A percentile compares a stretch with the other conserved stretches of the same genome.
Conservation (phyloP, 495 filamentous ascomycete species). For the Aspergillus homomorphus region DNA sequence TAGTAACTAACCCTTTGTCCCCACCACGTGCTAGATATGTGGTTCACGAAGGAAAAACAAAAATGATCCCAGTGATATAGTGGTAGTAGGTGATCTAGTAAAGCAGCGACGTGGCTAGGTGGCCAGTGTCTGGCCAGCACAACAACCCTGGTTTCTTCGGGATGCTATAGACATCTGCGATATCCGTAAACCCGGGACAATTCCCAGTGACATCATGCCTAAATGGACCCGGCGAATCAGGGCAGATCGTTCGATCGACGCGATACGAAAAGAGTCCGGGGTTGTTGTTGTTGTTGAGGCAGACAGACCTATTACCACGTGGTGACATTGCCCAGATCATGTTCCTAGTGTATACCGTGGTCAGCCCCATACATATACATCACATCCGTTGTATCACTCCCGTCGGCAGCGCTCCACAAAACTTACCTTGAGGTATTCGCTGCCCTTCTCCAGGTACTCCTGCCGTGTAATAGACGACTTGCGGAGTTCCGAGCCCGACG, state of each 20-base stretch:
- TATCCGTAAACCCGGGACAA: background rate
- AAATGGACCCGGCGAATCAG: background rate
- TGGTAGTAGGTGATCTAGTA: background rate
- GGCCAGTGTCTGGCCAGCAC: no score
- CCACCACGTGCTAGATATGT: background rate
- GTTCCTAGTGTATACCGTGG: conserved; percentile 52
- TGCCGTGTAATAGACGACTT: conserved; percentile 58
- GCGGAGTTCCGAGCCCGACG: conserved; percentile 34
- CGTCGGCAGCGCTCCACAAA: conserved; percentile 1
- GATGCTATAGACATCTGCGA: background rate
- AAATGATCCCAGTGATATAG: background rate
- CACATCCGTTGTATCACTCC: background rate
- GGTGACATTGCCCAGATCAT: conserved; percentile 71
- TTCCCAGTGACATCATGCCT: background rate
- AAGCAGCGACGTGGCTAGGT: background rate
- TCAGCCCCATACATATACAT: background rate
- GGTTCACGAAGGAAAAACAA: background rate
- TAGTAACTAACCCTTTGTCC: background rate
- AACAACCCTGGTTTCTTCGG: background rate
- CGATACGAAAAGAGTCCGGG: no score
- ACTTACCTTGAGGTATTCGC: conserved; percentile 77
- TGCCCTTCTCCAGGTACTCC: conserved; percentile 81
- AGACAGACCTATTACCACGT: conserved; percentile 27
- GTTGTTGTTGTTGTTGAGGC: no score
- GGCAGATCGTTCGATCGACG: background rate